Conservation (phyloP, 1,284 basidiomycete species). For the Ceratobasidium sp. region DNA sequence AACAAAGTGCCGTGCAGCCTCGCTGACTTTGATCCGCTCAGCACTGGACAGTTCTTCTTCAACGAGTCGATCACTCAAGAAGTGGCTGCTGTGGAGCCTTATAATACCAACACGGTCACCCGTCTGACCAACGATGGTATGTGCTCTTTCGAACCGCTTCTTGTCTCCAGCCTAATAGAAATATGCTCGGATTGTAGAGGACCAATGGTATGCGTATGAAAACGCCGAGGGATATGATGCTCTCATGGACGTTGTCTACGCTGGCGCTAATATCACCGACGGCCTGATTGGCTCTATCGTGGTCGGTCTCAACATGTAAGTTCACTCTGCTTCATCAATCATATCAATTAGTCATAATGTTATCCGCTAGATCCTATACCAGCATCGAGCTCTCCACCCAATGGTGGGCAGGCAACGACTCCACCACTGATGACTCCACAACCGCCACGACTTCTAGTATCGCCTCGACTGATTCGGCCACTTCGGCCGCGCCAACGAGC, state of each 20-base stretch:
- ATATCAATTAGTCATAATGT: background rate
- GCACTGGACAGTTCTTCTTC: slow-evolving; percentile 36
- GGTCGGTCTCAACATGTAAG: slow-evolving; percentile 34
- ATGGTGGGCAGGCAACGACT: slow-evolving; percentile 30
- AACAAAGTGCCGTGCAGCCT: background rate
- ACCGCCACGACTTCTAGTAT: background rate
- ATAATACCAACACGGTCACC: slow-evolving; percentile 30
- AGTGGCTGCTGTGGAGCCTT: slow-evolving; percentile 16
- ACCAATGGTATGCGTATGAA: slow-evolving; percentile 38
- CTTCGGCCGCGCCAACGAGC: background rate
- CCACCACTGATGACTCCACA: background rate
- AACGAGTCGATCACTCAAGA: slow-evolving; percentile 24
- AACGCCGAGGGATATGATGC: slow-evolving; percentile 35
- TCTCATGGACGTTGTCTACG: slow-evolving; percentile 35
- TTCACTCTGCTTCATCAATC: background rate
- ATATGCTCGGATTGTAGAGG: background rate
- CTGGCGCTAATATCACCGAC: slow-evolving; percentile 9
- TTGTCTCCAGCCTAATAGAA: no score
- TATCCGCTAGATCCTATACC: slow-evolving; percentile 9
- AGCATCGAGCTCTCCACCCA: slow-evolving; percentile 27
- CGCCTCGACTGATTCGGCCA: background rate
- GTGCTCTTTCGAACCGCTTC: background rate
- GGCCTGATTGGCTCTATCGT: slow-evolving; percentile 27
- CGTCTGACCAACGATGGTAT: slow-evolving; percentile 34
- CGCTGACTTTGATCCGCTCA: background rate